Percentiles rank a stretch among this genome's conserved stretches.
These are phyloP conservation scores for Backusella westeae DNA, from an alignment of 192 early-diverging fungal genomes.

Conservation along the genomic window DNA sequence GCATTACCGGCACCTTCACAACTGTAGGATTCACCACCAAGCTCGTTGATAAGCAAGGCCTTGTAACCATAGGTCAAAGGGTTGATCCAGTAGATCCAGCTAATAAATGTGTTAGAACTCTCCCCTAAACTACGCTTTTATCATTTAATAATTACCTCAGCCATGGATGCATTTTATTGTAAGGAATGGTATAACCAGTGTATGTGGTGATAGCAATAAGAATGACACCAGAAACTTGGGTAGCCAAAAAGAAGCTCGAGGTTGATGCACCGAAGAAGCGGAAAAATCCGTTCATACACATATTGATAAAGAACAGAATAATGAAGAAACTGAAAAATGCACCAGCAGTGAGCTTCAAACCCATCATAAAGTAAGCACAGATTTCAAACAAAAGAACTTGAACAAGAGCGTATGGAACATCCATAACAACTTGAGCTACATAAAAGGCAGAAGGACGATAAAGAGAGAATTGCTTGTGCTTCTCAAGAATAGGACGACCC, in stretches of 20 bases:
- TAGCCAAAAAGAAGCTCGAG: constrained; percentile 49
- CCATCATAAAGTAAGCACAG: constrained; percentile 62
- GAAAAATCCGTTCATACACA: constrained; percentile 61
- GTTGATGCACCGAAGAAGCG: constrained; percentile 54
- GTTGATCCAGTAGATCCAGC: constrained; percentile 62
- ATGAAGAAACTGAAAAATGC: constrained; percentile 58
- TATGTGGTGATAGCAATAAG: constrained; percentile 54
- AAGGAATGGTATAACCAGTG: constrained; percentile 63
- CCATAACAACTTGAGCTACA: constrained; percentile 51
- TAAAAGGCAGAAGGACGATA: constrained; percentile 61
- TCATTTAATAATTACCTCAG: too few species aligned
- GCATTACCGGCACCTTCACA: constrained; percentile 34
- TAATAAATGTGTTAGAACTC: too few species aligned
- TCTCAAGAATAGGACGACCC: constrained; percentile 72
- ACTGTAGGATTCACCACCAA: constrained; percentile 47
- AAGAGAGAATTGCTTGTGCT: constrained; percentile 74
- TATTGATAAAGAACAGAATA: constrained; percentile 49
- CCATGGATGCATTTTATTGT: constrained; percentile 27
- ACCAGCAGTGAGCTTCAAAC: constrained; percentile 22
- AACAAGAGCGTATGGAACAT: constrained; percentile 44
- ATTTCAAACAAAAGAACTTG: constrained; percentile 53
- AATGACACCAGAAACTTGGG: constrained; percentile 49
- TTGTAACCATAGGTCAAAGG: constrained; percentile 60
- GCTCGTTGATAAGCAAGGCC: constrained; percentile 60
- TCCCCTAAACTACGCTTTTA: too few species aligned